Evolutionary conservation across 768 basidiomycete genomes (phyloP).

Genomic region (Chalciporus piperatus): DNA sequence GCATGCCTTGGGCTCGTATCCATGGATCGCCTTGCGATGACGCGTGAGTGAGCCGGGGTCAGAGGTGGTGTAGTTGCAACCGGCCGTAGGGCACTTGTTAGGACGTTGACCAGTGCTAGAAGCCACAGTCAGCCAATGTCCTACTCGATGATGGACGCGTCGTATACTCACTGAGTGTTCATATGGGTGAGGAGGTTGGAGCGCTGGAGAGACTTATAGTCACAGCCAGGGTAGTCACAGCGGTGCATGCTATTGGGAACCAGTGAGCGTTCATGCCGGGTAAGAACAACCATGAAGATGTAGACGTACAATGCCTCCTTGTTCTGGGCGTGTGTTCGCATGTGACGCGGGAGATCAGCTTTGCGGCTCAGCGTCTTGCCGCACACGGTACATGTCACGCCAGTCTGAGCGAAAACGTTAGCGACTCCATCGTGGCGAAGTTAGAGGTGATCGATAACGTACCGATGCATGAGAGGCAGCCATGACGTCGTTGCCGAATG

Average conservation of each 20-base stretch:
- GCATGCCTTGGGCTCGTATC: conserved; percentile 12
- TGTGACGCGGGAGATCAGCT: conserved; percentile 29
- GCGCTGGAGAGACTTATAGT: conserved; percentile 22
- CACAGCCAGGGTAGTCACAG: conserved; percentile 23
- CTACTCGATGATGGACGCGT: neutral
- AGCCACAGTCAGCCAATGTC: neutral
- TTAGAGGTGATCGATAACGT: neutral
- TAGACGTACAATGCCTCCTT: conserved; percentile 24
- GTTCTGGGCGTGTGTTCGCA: conserved; percentile 20
- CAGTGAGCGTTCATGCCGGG: neutral
- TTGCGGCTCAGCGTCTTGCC: conserved; percentile 16
- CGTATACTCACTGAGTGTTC: conserved; percentile 29
- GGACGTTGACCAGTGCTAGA: conserved; percentile 13
- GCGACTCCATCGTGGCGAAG: neutral
- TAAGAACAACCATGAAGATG: too few relatives aligned
- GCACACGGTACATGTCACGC: conserved; percentile 17
- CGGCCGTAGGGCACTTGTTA: conserved; percentile 13
- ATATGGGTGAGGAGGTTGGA: conserved; percentile 28
- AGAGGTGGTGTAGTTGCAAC: conserved; percentile 9
- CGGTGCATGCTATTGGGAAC: conserved; percentile 18
- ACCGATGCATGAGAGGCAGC: conserved; percentile 5
- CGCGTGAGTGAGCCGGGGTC: conserved; percentile 25
- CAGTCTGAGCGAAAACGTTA: conserved; percentile 3
- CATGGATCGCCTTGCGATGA: conserved; percentile 19
- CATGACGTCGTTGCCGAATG: conserved; percentile 5